Percentiles rank a stretch among this genome's conserved stretches.
These are phyloP conservation scores for Xylaria sp. DNA, from an alignment of 2,329 filamentous ascomycete species.

Conservation along the genomic window DNA sequence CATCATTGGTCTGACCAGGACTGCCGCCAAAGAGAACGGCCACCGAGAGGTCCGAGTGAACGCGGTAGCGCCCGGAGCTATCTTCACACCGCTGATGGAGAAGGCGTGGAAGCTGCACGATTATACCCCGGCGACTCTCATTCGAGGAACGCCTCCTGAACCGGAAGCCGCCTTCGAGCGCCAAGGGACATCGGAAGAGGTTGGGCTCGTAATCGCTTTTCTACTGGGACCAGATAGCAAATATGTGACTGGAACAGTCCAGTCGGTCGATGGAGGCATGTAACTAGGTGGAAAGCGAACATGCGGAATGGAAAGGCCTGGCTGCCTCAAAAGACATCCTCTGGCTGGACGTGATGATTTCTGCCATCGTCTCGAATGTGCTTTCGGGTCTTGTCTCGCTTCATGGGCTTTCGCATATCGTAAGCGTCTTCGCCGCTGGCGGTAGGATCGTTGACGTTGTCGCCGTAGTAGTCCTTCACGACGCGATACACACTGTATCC, in stretches of 20 bases:
- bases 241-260: constrained; percentile 59
- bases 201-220: constrained; percentile 59
- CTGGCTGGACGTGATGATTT: constrained; percentile 78
- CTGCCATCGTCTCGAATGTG: constrained; percentile 86
- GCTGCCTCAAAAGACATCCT: constrained; percentile 80
- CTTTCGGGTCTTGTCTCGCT: constrained; percentile 78
- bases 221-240: constrained; percentile 59
- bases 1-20: constrained; percentile 53
- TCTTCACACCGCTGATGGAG: constrained; percentile 62
- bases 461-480: constrained; percentile 92
- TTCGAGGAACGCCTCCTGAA: constrained; percentile 47
- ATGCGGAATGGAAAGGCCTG: constrained; percentile 13
- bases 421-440: constrained; percentile 84
- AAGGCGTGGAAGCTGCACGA: constrained; percentile 54
- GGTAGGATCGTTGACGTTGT: constrained; percentile 75
- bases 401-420: constrained; percentile 95
- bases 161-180: constrained; percentile 57
- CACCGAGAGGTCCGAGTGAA: constrained; percentile 59
- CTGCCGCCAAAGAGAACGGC: constrained; percentile 54
- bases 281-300: constrained; percentile 27
- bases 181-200: constrained; percentile 60
- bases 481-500: constrained; percentile 91
- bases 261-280: constrained; percentile 59
- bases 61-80: constrained; percentile 60
- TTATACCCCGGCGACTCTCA: constrained; percentile 51